Conservation (phyloP, 2,329 filamentous ascomycete genomes). For the Neofusicoccum sp. region DNA sequence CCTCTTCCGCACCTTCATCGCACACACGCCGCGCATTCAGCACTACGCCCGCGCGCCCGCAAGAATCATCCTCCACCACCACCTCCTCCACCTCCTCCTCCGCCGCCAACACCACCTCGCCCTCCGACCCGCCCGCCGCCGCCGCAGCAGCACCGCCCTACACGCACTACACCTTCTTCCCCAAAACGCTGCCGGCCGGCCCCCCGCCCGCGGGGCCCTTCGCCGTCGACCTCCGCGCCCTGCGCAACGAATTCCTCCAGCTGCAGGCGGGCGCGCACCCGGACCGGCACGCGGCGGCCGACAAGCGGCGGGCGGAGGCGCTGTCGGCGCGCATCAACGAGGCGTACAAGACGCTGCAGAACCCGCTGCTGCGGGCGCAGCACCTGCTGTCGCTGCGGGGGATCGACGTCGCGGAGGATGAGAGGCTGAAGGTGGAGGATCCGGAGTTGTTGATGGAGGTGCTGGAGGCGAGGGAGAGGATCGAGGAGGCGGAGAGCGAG, state of each 20-base stretch:
- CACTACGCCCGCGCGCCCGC: background rate
- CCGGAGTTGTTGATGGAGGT: conserved; percentile 73
- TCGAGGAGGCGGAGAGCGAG: conserved; percentile 58
- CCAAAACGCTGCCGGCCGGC: conserved; percentile 69
- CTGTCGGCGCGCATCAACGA: conserved; percentile 84
- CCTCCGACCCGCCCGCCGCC: background rate
- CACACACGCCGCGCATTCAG: background rate
- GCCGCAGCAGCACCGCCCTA: background rate
- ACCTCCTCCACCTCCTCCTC: background rate
- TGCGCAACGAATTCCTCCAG: conserved; percentile 82
- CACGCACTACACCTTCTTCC: conserved; percentile 85
- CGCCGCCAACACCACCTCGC: background rate
- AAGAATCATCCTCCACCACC: background rate
- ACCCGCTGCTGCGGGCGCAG: conserved; percentile 80
- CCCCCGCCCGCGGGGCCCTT: conserved; percentile 78
- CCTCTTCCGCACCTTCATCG: background rate
- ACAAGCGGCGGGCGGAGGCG: conserved; percentile 66
- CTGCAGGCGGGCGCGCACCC: conserved; percentile 78
- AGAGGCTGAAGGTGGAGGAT: conserved; percentile 68
- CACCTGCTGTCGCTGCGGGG: conserved; percentile 73
- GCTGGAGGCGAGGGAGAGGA: conserved; percentile 68
- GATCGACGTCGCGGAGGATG: conserved; percentile 76
- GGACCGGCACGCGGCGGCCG: conserved; percentile 56
- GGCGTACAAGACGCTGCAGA: conserved; percentile 80
- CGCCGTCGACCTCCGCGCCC: conserved; percentile 63